phyloP scores from a whole-genome alignment of 2,329 filamentous ascomycete species.

The Geosmithia putterillii region DNA sequence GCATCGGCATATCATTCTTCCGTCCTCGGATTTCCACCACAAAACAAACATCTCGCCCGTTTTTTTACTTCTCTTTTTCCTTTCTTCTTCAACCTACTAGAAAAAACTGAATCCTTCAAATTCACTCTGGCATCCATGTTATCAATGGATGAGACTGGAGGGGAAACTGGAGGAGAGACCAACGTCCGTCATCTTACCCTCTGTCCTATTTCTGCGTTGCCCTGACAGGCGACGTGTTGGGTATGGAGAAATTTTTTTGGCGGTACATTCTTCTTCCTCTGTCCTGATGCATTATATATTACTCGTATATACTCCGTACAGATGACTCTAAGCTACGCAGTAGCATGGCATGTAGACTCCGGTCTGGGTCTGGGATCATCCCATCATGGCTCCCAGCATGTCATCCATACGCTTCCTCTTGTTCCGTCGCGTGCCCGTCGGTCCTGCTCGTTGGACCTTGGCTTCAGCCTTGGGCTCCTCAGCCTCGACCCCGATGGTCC shows the following conservation, averaged over 20 bases:
- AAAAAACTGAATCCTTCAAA: constrained; percentile 42
- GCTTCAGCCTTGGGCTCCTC: too few relatives aligned
- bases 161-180: constrained; percentile 62
- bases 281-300: too few relatives aligned
- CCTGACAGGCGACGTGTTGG: constrained; percentile 4
- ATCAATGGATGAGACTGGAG: constrained; percentile 44
- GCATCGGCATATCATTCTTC: not conserved
- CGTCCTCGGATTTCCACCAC: constrained; percentile 2
- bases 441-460: too few relatives aligned
- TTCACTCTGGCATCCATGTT: constrained; percentile 54
- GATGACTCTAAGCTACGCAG: too few relatives aligned
- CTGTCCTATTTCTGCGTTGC: constrained; percentile 22
- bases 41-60: constrained; percentile 1
- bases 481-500: constrained; percentile 2
- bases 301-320: not conserved
- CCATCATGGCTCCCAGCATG: not conserved
- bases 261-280: constrained; percentile 4
- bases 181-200: constrained; percentile 36
- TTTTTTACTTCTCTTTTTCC: constrained; percentile 9
- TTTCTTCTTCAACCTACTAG: constrained; percentile 28
- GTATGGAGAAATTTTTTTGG: constrained; percentile 5
- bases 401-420: constrained; percentile 5
- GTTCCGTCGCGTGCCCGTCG: not conserved
- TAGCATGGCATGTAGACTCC: too few relatives aligned
- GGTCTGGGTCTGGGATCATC: too few relatives aligned